phyloP scores from a whole-genome alignment of 352 stramenopile species.

The Phytophthora vignae region DNA sequence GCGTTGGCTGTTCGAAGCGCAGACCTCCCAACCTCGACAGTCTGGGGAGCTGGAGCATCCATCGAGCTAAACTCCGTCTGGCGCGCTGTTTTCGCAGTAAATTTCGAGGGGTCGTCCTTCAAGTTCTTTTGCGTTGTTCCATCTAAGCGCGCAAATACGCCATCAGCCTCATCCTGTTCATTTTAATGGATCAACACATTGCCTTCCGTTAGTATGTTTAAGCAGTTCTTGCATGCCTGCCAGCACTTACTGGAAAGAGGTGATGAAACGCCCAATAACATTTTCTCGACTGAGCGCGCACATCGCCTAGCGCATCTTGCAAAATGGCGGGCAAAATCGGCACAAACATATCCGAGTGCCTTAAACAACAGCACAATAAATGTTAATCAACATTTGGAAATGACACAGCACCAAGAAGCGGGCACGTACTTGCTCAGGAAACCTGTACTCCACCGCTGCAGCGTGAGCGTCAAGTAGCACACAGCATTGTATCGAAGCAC shows the following conservation, averaged over 20 bases:
- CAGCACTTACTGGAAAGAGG: slow-evolving; percentile 60
- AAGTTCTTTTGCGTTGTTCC: slow-evolving; percentile 73
- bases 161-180: slow-evolving; percentile 56
- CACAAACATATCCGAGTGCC: slow-evolving; percentile 66
- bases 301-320: slow-evolving; percentile 74
- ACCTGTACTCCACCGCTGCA: slow-evolving; percentile 67
- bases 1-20: slow-evolving; percentile 19
- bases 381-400: slow-evolving; percentile 1
- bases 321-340: slow-evolving; percentile 67
- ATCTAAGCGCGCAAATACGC: slow-evolving; percentile 66
- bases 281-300: slow-evolving; percentile 79
- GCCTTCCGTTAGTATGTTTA: neutral
- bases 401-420: slow-evolving; percentile 1
- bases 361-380: slow-evolving; percentile 26
- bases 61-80: slow-evolving; percentile 20
- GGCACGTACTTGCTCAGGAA: slow-evolving; percentile 80
- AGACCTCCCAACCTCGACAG: slow-evolving; percentile 14
- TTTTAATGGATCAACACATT: slow-evolving; percentile 7
- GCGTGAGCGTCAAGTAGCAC: slow-evolving; percentile 77
- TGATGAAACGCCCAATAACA: slow-evolving; percentile 83
- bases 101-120: slow-evolving; percentile 51
- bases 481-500: slow-evolving; percentile 77
- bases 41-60: slow-evolving; percentile 10
- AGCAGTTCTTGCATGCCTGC: neutral
- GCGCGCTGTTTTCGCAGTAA: slow-evolving; percentile 27